phyloP scores from a whole-genome alignment of 2,329 filamentous ascomycete species.

The Colletotrichum aenigma region DNA sequence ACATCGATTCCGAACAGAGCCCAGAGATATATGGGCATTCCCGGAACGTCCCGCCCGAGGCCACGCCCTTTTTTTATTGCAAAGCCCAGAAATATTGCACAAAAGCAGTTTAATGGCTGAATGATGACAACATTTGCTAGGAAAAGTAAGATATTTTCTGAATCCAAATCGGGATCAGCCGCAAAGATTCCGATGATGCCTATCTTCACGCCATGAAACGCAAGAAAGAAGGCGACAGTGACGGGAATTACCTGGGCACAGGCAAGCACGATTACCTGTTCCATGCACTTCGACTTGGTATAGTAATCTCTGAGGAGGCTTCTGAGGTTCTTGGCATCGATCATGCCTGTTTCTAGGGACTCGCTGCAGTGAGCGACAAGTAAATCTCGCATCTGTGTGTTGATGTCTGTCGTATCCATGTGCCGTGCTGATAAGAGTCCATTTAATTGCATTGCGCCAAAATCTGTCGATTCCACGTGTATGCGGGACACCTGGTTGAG shows the following conservation, averaged over 20 bases:
- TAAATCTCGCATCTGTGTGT: not conserved
- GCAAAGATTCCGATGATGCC: not conserved
- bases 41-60: rapidly evolving
- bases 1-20: not conserved
- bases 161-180: not conserved
- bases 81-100: not conserved
- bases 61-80: not conserved
- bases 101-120: not conserved
- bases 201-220: not conserved
- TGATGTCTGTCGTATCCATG: not conserved
- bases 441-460: not conserved
- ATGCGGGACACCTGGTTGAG: not conserved
- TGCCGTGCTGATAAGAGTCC: rapidly evolving
- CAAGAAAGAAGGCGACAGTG: not conserved
- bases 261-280: not conserved
- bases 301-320: not conserved
- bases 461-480: not conserved
- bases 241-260: not conserved
- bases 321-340: not conserved
- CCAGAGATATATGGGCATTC: not conserved
- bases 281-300: not conserved
- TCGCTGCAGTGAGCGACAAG: not conserved
- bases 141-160: not conserved
- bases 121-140: not conserved
- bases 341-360: not conserved